Conservation (phyloP, 176 grass and related monocot species). For the Sorghum bicolor region Sorghum_bicolor_NCBIv3 NC_012879.2:3026501-3027000, state of each 20-base stretch:
- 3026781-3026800: not conserved
- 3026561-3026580: not conserved
- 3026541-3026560: not conserved
- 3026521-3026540: not conserved
- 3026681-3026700: conserved; percentile 15
- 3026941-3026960: conserved; percentile 60
- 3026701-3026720: conserved; percentile 23
- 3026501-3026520: conserved; percentile 38
- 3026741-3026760: not conserved
- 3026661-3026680: conserved; percentile 93
- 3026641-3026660: conserved; percentile 63
- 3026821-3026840: not conserved
- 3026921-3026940: conserved; percentile 38
- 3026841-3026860: not conserved
- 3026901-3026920: conserved; percentile 70
- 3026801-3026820: not conserved
- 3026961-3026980: conserved; percentile 57
- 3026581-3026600: conserved; percentile 73
- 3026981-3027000: conserved; percentile 46
- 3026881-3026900: conserved; percentile 10
- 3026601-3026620: conserved; percentile 61
- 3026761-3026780: not conserved
- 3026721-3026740: not conserved
- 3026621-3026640: conserved; percentile 97
- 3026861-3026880: not conserved